Evolutionary conservation across 371 early-diverging fungal genomes (phyloP).

Genomic region (Syncephalis plumigaleata): DNA sequence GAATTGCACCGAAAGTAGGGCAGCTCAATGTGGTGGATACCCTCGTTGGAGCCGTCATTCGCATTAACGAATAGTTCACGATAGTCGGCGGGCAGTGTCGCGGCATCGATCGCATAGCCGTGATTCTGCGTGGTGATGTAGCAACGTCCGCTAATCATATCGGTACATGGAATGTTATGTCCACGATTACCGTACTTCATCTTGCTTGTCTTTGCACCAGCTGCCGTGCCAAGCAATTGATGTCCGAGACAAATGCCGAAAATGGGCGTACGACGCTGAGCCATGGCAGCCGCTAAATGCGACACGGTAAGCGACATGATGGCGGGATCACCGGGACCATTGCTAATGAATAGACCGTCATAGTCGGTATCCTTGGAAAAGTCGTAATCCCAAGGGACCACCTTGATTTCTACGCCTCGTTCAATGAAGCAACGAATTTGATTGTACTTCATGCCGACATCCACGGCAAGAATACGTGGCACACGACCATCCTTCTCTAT

Average conservation of each 20-base stretch:
- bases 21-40: conserved; percentile 70
- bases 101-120: conserved; percentile 86
- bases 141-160: conserved; percentile 84
- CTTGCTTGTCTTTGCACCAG: conserved; percentile 84
- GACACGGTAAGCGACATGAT: conserved; percentile 55
- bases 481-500: conserved; percentile 55
- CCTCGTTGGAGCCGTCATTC: conserved; percentile 96
- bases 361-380: conserved; percentile 53
- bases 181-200: conserved; percentile 98
- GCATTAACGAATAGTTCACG: conserved; percentile 90
- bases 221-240: conserved; percentile 82
- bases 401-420: conserved; percentile 81
- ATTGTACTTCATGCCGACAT: conserved; percentile 96
- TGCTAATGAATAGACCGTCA: conserved; percentile 88
- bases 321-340: conserved; percentile 96
- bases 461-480: conserved; percentile 75
- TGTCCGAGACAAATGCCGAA: conserved; percentile 98
- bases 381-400: conserved; percentile 94
- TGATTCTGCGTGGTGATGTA: conserved; percentile 96
- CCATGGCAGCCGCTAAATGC: conserved; percentile 40
- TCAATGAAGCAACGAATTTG: conserved; percentile 91
- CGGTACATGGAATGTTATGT: conserved; percentile 95
- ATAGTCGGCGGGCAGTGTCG: conserved; percentile 55
- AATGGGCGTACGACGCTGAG: conserved; percentile 63
- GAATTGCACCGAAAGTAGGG: conserved; percentile 97